These are phyloP conservation scores for Mycena amicta DNA, from an alignment of 768 basidiomycete species.

Conservation along the genomic window DNA sequence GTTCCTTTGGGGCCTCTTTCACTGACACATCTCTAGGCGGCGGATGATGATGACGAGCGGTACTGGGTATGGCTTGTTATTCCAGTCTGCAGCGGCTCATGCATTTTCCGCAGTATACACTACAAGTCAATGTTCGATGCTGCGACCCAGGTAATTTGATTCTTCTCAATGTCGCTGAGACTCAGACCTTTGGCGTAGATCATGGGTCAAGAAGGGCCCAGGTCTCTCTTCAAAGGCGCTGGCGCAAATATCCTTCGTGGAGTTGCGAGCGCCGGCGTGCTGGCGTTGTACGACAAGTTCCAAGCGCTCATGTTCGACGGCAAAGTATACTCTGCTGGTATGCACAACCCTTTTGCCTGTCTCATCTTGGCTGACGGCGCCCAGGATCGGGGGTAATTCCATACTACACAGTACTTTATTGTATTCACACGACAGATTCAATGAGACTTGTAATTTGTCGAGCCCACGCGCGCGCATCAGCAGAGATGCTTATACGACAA, in stretches of 20 bases:
- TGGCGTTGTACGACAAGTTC: slow-evolving; percentile 85
- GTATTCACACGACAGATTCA: no score
- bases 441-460: neutral
- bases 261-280: slow-evolving; percentile 85
- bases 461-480: neutral
- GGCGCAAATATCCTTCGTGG: slow-evolving; percentile 79
- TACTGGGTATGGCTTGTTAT: slow-evolving; percentile 40
- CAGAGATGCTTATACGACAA: neutral
- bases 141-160: slow-evolving; percentile 40
- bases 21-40: slow-evolving; percentile 51
- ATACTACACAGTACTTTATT: no score
- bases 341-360: neutral
- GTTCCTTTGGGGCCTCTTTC: no score
- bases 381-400: neutral
- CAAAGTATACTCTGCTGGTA: slow-evolving; percentile 74
- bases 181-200: slow-evolving; percentile 43
- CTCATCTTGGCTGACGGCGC: neutral
- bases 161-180: neutral
- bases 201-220: slow-evolving; percentile 74
- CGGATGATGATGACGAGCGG: slow-evolving; percentile 96
- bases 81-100: no score
- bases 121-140: slow-evolving; percentile 88
- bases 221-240: slow-evolving; percentile 86
- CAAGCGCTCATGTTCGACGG: slow-evolving; percentile 72
- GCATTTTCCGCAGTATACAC: slow-evolving; percentile 41